phyloP scores from a whole-genome alignment of 345 rosid genomes.

The Limnanthes douglasii region DNA sequence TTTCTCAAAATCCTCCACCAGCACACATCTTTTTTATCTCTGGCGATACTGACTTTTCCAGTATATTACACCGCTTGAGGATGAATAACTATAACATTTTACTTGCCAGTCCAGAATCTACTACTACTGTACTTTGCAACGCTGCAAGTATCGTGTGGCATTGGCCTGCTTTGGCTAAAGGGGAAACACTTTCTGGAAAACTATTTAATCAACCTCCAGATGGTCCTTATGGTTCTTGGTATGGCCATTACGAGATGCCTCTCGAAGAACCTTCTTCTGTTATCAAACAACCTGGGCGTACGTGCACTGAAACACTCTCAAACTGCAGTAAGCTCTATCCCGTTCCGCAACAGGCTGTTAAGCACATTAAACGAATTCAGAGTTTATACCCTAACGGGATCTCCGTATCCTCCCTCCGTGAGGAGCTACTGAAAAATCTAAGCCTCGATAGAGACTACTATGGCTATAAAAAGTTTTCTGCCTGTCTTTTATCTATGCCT shows the following conservation, averaged over 20 bases:
- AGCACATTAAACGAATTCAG: constrained; percentile 32
- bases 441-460: constrained; percentile 35
- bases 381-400: constrained; percentile 39
- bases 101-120: constrained; percentile 39
- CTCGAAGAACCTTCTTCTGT: constrained; percentile 56
- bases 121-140: constrained; percentile 46
- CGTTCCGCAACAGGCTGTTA: constrained; percentile 31
- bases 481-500: constrained; percentile 57
- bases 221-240: constrained; percentile 89
- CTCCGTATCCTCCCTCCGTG: constrained; percentile 27
- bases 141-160: constrained; percentile 94
- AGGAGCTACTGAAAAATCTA: constrained; percentile 30
- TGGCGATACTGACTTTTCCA: constrained; percentile 56
- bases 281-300: constrained; percentile 9
- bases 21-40: constrained; percentile 86
- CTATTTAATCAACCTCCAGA: constrained; percentile 85
- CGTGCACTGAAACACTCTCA: constrained; percentile 14
- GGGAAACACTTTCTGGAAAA: constrained; percentile 31
- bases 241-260: constrained; percentile 55
- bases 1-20: constrained; percentile 82
- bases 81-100: constrained; percentile 85
- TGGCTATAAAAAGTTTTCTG: constrained; percentile 44
- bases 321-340: constrained; percentile 16
- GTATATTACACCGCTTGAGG: constrained; percentile 48
- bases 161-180: constrained; percentile 48